Evolutionary conservation across 495 filamentous ascomycete species (phyloP).

Genomic region (Tirmania nivea): DNA sequence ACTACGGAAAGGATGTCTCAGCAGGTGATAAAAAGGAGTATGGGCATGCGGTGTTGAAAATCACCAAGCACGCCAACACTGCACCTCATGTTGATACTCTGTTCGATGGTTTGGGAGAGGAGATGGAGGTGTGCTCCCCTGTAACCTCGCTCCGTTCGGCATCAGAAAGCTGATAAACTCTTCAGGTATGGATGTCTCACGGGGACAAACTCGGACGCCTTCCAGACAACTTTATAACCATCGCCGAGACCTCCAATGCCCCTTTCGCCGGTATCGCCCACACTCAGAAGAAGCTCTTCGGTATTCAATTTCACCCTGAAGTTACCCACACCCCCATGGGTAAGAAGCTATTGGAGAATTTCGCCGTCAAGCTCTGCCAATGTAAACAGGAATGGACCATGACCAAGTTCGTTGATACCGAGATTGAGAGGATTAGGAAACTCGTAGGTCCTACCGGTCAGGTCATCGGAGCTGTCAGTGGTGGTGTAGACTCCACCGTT

Average conservation of each 20-base stretch:
- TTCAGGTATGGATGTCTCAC: slow-evolving; percentile 60
- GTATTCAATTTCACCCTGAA: slow-evolving; percentile 78
- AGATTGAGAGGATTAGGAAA: slow-evolving; percentile 51
- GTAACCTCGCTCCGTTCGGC: neutral
- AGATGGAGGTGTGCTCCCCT: slow-evolving; percentile 25
- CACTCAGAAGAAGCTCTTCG: slow-evolving; percentile 41
- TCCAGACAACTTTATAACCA: slow-evolving; percentile 45
- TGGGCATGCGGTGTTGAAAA: slow-evolving; percentile 38
- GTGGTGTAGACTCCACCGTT: slow-evolving; percentile 84
- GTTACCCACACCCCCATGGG: slow-evolving; percentile 50
- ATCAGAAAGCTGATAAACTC: neutral
- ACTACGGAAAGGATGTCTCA: slow-evolving; percentile 45
- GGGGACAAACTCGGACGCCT: slow-evolving; percentile 58
- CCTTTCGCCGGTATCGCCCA: slow-evolving; percentile 68
- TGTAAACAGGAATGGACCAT: slow-evolving; percentile 62
- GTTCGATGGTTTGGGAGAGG: slow-evolving; percentile 44
- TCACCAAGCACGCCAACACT: slow-evolving; percentile 27
- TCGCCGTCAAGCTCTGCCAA: slow-evolving; percentile 57
- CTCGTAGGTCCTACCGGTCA: slow-evolving; percentile 61
- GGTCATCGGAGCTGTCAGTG: slow-evolving; percentile 68
- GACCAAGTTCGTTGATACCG: slow-evolving; percentile 54
- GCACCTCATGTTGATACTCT: slow-evolving; percentile 44
- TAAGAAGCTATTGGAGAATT: slow-evolving; percentile 48
- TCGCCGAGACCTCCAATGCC: slow-evolving; percentile 55
- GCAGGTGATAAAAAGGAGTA: slow-evolving; percentile 54